Evolutionary conservation across 805 yeast species (phyloP), one percentile per base, ranked within the genome.

Genomic region (Lachancea mirantina): DNA sequence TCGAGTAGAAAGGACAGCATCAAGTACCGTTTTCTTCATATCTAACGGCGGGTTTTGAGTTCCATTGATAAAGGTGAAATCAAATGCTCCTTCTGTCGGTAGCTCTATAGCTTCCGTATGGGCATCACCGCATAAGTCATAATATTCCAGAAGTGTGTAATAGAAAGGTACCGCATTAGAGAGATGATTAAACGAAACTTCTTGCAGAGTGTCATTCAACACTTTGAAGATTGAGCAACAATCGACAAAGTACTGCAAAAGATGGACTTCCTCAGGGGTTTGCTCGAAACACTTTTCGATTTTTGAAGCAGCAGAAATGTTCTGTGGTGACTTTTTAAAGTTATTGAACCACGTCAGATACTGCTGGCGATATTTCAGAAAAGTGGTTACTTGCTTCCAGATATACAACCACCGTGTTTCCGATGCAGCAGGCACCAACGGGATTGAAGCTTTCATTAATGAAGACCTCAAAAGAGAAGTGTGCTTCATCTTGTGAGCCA

Each of bases 381-480:
- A 32, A 8, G 23, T 14, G 13, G 23, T 28, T 13, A 36, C 8
- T 13, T 32, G 40, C 8, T 17, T 32, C 40, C 40, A 36, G n/a
- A 11, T 22, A 20, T 11, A 32, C 18, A 32, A 6, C 33, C 29
- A 32, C 8, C 25, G 19, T 8, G 30, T 32, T 15, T 19, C 33
- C 5, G 36, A 14, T 8, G 23, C 36, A 23, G 15, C 11, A 11
- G 40, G 36, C 6, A 36, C 23, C 22, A 27, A 20, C 9, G 36
- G 36, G 19, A 32, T 11, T 14, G 25, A 26, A 18, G 23, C 21
- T 13, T 14, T 27, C 14, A 23, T 22, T n/a, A 28, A 23, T 11
- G 31, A 25, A 18, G 22, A 24, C 24, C 21, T 23, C 23, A 26
- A 15, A 30, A 19, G 7, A 15, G 17, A 20, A 2, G 26, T 4